Conservation (phyloP, 1,284 basidiomycete genomes). For the Sphaerobolus stellatus region DNA sequence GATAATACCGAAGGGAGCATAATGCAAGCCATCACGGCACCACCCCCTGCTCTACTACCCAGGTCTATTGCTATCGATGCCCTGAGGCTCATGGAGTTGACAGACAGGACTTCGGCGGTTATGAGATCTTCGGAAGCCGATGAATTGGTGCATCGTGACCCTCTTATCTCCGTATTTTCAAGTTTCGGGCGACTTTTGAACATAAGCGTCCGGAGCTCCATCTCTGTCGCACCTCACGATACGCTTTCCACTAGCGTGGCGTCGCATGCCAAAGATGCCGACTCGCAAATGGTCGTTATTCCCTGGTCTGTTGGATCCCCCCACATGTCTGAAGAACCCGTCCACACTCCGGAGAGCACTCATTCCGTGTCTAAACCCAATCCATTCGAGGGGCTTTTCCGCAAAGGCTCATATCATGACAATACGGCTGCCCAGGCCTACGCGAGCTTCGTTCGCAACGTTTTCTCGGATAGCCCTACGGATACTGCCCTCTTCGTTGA, state of each 20-base stretch:
- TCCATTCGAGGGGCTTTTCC: slow-evolving; percentile 63
- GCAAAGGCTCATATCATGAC: slow-evolving; percentile 17
- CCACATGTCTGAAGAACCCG: slow-evolving; percentile 23
- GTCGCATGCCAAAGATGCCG: slow-evolving; percentile 38
- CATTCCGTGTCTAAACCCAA: slow-evolving; percentile 34
- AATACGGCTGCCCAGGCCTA: slow-evolving; percentile 57
- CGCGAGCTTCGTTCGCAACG: slow-evolving; percentile 76
- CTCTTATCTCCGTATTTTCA: slow-evolving; percentile 77
- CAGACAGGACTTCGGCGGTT: slow-evolving; percentile 83
- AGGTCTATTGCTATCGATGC: slow-evolving; percentile 57
- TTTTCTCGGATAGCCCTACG: slow-evolving; percentile 64
- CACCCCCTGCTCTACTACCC: slow-evolving; percentile 10
- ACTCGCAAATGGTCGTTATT: slow-evolving; percentile 48
- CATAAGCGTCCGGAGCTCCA: slow-evolving; percentile 55
- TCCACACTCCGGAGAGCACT: slow-evolving; percentile 16
- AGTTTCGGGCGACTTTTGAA: slow-evolving; percentile 79
- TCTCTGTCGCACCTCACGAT: slow-evolving; percentile 67
- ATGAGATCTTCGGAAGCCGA: slow-evolving; percentile 77
- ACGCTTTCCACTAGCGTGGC: slow-evolving; percentile 46
- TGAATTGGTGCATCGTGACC: slow-evolving; percentile 70
- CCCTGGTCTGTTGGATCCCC: slow-evolving; percentile 44
- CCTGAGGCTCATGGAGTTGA: slow-evolving; percentile 85
- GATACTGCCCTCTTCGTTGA: slow-evolving; percentile 87
- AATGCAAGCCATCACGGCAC: slow-evolving; percentile 2
- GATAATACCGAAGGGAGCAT: slow-evolving; percentile 22